phyloP scores from a whole-genome alignment of 176 grass and related monocot species.

The Oryza glumipatula region DNA sequence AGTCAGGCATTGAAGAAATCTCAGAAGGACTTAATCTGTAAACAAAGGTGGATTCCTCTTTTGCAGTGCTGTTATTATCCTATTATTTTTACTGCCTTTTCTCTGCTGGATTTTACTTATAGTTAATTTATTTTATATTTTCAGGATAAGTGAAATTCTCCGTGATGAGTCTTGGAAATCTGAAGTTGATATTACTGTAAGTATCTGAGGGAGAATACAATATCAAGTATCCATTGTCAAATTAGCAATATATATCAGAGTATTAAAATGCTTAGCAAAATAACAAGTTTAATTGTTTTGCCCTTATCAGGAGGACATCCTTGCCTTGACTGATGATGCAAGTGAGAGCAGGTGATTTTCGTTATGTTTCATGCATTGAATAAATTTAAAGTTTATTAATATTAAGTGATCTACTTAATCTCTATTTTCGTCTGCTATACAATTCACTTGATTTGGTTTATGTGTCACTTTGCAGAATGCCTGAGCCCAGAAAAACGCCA shows the following conservation, averaged over 20 bases:
- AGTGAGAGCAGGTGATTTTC: conserved; percentile 60
- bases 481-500: conserved; percentile 64
- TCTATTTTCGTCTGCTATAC: conserved; percentile 6
- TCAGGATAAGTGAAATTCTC: conserved; percentile 81
- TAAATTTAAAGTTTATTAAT: neutral
- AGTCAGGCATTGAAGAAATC: conserved; percentile 78
- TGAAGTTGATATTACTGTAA: conserved; percentile 74
- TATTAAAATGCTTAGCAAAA: conserved; percentile 17
- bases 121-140: conserved; percentile 40
- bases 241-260: conserved; percentile 1
- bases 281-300: conserved; percentile 38
- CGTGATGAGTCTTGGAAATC: conserved; percentile 65
- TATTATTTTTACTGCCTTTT: conserved; percentile 21
- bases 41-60: conserved; percentile 65
- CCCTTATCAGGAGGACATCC: conserved; percentile 70
- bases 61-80: conserved; percentile 12
- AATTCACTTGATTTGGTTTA: conserved; percentile 35
- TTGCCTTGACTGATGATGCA: conserved; percentile 68
- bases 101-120: neutral
- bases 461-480: conserved; percentile 41
- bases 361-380: conserved; percentile 28
- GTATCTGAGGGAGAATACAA: conserved; percentile 37
- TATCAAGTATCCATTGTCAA: neutral
- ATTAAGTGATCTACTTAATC: conserved; percentile 19
- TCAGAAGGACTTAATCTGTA: conserved; percentile 67